Evolutionary conservation across 768 basidiomycete genomes (phyloP).

Genomic region (Mycena crocata): DNA sequence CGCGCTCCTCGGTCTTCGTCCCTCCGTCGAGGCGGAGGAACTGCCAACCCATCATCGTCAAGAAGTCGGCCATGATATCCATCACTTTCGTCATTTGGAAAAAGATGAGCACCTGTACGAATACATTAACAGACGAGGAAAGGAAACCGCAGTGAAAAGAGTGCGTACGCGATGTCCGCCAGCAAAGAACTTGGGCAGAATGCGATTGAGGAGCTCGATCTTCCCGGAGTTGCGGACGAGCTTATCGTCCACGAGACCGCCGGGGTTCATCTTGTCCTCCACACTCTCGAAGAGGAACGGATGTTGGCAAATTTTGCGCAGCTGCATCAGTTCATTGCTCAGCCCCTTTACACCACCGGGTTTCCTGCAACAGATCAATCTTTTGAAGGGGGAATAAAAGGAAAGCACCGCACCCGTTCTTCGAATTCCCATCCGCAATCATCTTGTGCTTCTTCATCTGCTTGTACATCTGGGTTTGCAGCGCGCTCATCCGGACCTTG

Average conservation of each 20-base stretch:
- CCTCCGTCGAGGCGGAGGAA: constrained; percentile 96
- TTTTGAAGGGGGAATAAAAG: neutral
- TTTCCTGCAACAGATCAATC: constrained; percentile 58
- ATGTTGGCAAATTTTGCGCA: constrained; percentile 98
- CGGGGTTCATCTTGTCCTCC: constrained; percentile 92
- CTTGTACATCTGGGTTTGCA: constrained; percentile 94
- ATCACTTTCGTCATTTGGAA: constrained; percentile 99
- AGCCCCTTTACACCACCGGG: constrained; percentile 85
- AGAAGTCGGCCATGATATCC: constrained; percentile 97
- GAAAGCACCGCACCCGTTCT: constrained; percentile 70
- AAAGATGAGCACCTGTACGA: constrained; percentile 93
- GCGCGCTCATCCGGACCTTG: constrained; percentile 93
- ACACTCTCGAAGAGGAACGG: constrained; percentile 97
- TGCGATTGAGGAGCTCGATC: constrained; percentile 89
- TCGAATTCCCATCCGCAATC: constrained; percentile 85
- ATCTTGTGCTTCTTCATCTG: constrained; percentile 99
- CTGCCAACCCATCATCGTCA: constrained; percentile 88
- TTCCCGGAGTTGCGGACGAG: constrained; percentile 92
- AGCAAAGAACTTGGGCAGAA: constrained; percentile 94
- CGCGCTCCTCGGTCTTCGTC: constrained; percentile 96
- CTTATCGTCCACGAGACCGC: constrained; percentile 84
- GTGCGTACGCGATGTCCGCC: constrained; percentile 86
- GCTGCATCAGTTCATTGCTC: constrained; percentile 96
- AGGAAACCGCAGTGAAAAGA: neutral
- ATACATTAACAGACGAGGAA: constrained; percentile 10